Evolutionary conservation across 2,329 filamentous ascomycete species (phyloP), one percentile per base, ranked within the genome.

Genomic region (Colletotrichum sojae): DNA sequence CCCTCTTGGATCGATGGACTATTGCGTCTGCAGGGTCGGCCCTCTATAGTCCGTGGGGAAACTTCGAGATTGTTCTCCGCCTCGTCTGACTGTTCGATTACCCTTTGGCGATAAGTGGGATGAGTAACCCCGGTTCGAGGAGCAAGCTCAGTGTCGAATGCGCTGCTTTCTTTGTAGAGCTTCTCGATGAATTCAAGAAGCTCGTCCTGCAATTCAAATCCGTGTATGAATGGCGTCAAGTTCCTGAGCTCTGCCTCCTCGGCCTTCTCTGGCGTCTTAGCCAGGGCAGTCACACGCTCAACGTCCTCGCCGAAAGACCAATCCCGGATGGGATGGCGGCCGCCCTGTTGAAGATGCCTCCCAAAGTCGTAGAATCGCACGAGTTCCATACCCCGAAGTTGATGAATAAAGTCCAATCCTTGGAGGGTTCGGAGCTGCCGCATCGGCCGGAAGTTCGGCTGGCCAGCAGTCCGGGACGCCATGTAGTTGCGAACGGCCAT

Each of bases 361-460:
- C 80, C 73, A 2, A 79, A 76, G 63, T 86, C 83, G 64, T 80
- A 83, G 60, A 86, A 82, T 0, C 78, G 75, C 0, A 85, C 66
- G n/a, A 73, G 75, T 1, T 74, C 65, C 52, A 87, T 70, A 0
- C 84, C 85, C 1, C 85, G 81, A 4, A 87, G 80, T 25, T 78
- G 75, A 13, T 78, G 74, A 3, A 87, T 48, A 27, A 81, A 83
- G 48, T 86, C 84, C 1, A 83, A 69, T 0, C 85, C 85, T 27
- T 85, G 84, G 0, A 85, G 20, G 0, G 74, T 80, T 1, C 83
- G 75, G 9, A 88, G 73, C 0, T 76, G 73, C 2, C 85, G 77
- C 1, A 66, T 72, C 6, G 65, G 70, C 0, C 84, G 77, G 12
- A 67, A 78, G 56, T 86, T 84, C 0, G 83, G 81, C 46, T 87